A percentile compares a stretch with the other conserved stretches of the same genome.
Evolutionary conservation across 2,329 filamentous ascomycete species (phyloP).

Genomic region (Cadophora sp.): DNA sequence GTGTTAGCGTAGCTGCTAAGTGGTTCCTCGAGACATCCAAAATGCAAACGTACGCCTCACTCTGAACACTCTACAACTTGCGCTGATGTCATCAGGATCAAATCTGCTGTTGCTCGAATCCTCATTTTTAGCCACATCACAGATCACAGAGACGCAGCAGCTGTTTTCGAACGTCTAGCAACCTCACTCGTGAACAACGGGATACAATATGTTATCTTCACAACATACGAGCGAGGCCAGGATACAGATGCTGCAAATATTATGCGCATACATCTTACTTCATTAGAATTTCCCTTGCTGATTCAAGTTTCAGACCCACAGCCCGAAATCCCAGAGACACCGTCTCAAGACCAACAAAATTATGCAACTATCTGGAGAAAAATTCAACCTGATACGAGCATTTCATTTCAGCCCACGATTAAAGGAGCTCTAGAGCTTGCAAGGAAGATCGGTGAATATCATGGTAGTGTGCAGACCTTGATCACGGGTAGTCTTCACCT

Average conservation of each 20-base stretch:
- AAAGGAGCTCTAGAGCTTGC: conserved; percentile 14
- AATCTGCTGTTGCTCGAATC: conserved; percentile 6
- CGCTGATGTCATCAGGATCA: conserved; percentile 1
- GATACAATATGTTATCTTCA: conserved; percentile 22
- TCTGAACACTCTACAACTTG: neutral
- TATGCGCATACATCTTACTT: conserved; percentile 3
- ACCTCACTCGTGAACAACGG: conserved; percentile 11
- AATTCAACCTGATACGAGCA: conserved; percentile 14
- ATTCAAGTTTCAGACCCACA: conserved; percentile 1
- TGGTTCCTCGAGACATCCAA: conserved; percentile 71
- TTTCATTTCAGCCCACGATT: conserved; percentile 13
- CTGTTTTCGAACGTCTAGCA: conserved; percentile 19
- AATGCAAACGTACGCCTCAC: conserved; percentile 2
- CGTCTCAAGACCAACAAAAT: conserved; percentile 1
- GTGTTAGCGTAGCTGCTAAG: conserved; percentile 76
- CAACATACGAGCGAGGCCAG: conserved; percentile 15
- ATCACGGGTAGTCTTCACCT: conserved; percentile 18
- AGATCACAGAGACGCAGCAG: conserved; percentile 14
- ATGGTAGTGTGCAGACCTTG: conserved; percentile 10
- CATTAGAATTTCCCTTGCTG: neutral
- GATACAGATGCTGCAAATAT: conserved; percentile 9
- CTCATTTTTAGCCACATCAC: conserved; percentile 20
- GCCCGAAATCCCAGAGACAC: conserved; percentile 3
- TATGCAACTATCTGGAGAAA: conserved; percentile 19
- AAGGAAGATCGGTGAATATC: conserved; percentile 10